Evolutionary conservation across 345 rosid genomes (phyloP).

Genomic region (Brassica carinata): DNA sequence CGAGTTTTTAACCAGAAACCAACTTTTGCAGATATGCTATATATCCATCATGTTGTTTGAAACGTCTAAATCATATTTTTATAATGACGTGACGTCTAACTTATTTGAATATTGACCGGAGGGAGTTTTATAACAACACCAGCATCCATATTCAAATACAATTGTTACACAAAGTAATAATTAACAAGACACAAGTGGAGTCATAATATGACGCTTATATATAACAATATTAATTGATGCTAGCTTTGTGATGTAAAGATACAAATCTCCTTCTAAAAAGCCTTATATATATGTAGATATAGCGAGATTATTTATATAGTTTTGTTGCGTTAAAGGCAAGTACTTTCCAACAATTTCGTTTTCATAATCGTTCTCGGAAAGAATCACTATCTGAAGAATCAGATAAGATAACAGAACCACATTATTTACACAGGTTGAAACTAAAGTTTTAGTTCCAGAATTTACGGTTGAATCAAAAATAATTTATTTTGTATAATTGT

Average conservation of each 20-base stretch:
- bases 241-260: neutral
- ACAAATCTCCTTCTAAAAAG: neutral
- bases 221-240: neutral
- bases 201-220: conserved; percentile 11
- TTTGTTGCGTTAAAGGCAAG: neutral
- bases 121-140: conserved; percentile 18
- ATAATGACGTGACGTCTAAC: conserved; percentile 3
- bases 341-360: neutral
- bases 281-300: neutral
- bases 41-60: neutral
- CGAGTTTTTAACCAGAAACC: conserved; percentile 12
- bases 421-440: neutral
- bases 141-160: conserved; percentile 7
- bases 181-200: conserved; percentile 19
- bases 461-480: neutral
- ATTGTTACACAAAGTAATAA: neutral
- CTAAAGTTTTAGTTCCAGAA: neutral
- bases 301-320: neutral
- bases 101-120: conserved; percentile 26
- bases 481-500: neutral
- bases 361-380: neutral
- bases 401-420: neutral
- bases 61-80: neutral
- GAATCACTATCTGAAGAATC: neutral
- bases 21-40: neutral